Evolutionary conservation across 371 early-diverging fungal species (phyloP).

Genomic region (Fennellomyces sp.): DNA sequence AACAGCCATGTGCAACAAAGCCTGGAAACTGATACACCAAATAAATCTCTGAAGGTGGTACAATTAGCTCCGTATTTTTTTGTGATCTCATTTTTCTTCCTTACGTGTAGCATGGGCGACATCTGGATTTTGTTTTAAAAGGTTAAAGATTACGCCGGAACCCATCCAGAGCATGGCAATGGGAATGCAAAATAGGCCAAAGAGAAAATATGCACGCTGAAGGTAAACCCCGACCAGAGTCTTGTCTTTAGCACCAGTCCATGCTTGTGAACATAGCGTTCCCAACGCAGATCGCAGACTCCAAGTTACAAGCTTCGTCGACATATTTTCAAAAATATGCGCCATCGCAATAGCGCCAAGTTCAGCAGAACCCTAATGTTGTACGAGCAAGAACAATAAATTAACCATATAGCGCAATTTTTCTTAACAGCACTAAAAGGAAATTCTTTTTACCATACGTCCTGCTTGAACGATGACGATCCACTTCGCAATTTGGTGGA

Average conservation of each 20-base stretch:
- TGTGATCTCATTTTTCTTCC: background rate
- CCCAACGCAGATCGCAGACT: conserved; percentile 51
- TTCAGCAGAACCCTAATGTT: background rate
- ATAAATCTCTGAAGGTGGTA: background rate
- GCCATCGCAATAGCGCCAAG: background rate
- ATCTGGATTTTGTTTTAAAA: conserved; percentile 1
- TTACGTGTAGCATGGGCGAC: background rate
- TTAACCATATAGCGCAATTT: too few species aligned
- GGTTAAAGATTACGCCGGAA: background rate
- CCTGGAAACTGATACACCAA: background rate
- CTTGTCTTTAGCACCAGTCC: conserved; percentile 73
- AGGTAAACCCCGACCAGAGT: conserved; percentile 79
- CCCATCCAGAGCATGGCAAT: conserved; percentile 77
- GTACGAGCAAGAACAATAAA: too few species aligned
- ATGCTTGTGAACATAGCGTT: conserved; percentile 87
- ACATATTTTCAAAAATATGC: background rate
- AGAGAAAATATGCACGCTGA: conserved; percentile 78
- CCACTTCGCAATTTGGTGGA: background rate
- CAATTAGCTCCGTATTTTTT: background rate
- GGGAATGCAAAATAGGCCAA: conserved; percentile 64
- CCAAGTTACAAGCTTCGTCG: background rate
- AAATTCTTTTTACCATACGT: background rate
- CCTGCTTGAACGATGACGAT: background rate
- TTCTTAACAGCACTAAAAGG: too few species aligned
- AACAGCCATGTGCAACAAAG: background rate